These are phyloP conservation scores for Annulohypoxylon stygium DNA, from an alignment of 495 filamentous ascomycete species.

Conservation along the genomic window DNA sequence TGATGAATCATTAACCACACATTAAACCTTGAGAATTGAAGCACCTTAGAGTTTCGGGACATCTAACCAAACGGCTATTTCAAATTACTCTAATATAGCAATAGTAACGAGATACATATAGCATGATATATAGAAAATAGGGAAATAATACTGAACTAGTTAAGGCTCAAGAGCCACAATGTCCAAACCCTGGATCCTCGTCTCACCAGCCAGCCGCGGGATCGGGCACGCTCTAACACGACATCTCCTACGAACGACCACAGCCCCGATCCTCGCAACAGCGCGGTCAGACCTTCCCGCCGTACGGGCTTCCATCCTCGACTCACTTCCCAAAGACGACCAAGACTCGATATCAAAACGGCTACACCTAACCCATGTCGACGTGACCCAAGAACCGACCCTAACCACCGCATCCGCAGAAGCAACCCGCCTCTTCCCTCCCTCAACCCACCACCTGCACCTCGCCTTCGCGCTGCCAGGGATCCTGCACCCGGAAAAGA, in stretches of 20 bases:
- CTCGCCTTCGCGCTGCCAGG: conserved; percentile 80
- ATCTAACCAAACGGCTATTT: neutral
- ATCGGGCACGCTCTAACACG: conserved; percentile 79
- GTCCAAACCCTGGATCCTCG: conserved; percentile 57
- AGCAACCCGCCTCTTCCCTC: conserved; percentile 62
- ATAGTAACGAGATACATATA: neutral
- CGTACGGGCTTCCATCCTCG: conserved; percentile 66
- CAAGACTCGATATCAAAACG: conserved; percentile 23
- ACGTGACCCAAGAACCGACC: conserved; percentile 63
- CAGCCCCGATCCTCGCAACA: conserved; percentile 78
- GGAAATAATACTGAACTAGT: neutral
- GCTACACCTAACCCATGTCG: conserved; percentile 47
- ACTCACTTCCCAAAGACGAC: conserved; percentile 55
- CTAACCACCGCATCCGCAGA: conserved; percentile 59
- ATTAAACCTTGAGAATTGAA: neutral
- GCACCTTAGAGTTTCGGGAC: neutral
- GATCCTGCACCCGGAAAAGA: conserved; percentile 80
- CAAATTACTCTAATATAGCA: neutral
- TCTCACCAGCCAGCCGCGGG: conserved; percentile 79
- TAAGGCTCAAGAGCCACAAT: conserved; percentile 18
- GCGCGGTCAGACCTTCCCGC: conserved; percentile 68
- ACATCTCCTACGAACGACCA: conserved; percentile 73
- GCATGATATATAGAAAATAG: neutral
- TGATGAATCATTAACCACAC: conserved; percentile 21
- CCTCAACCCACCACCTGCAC: conserved; percentile 67